A percentile compares a stretch with the other conserved stretches of the same genome.
phyloP scores from a whole-genome alignment of 2,329 filamentous ascomycete species.

The Aspergillus fischeri region DNA sequence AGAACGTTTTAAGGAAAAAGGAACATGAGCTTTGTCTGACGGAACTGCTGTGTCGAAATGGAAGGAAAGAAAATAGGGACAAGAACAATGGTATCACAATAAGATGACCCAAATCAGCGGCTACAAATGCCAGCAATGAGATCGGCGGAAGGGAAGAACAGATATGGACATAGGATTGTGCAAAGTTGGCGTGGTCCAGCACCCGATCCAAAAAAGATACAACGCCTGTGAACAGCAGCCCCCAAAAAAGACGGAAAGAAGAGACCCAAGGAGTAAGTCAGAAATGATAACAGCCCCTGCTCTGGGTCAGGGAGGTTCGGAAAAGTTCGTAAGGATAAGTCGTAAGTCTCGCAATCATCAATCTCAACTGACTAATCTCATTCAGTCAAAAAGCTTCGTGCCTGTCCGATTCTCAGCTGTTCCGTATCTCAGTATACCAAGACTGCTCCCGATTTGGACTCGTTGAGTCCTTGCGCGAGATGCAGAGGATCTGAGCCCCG shows the following conservation, averaged over 20 bases:
- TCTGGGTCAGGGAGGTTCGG: neutral
- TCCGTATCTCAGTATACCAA: neutral
- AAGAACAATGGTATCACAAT: slow-evolving; percentile 1
- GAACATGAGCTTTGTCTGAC: slow-evolving; percentile 9
- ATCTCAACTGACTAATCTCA: slow-evolving; percentile 7
- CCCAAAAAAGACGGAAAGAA: slow-evolving; percentile 2
- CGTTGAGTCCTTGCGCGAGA: neutral
- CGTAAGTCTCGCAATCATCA: slow-evolving; percentile 20
- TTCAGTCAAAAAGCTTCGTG: neutral
- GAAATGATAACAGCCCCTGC: neutral
- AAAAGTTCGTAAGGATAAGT: slow-evolving; percentile 17
- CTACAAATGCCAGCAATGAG: slow-evolving; percentile 10
- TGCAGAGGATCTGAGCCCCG: neutral
- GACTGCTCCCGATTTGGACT: neutral
- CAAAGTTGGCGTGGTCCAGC: neutral
- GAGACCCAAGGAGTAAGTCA: neutral
- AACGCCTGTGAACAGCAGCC: slow-evolving; percentile 6
- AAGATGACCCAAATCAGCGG: slow-evolving; percentile 10
- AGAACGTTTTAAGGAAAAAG: neutral
- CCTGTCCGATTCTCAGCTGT: neutral
- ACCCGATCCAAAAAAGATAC: neutral
- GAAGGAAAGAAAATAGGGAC: neutral
- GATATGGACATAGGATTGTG: neutral
- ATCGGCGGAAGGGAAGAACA: slow-evolving; percentile 4
- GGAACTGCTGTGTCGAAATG: slow-evolving; percentile 8